These are phyloP conservation scores for Tetradesmus lagerheimii DNA, from an alignment of 139 green algal species.

Conservation along the genomic window DNA sequence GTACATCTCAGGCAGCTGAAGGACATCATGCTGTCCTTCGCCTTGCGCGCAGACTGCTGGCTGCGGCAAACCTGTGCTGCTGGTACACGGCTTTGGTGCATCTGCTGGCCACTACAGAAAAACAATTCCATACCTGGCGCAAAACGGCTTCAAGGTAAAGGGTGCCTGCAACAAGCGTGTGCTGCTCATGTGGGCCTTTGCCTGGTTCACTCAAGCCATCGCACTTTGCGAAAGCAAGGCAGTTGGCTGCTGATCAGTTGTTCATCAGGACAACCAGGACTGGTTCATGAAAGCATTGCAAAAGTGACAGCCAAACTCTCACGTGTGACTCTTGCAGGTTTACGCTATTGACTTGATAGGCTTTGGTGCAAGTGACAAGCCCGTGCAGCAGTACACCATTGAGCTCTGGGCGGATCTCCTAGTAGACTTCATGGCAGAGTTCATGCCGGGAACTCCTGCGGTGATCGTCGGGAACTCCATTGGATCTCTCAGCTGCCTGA, in stretches of 20 bases:
- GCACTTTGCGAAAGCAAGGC: background rate
- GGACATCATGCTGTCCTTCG: background rate
- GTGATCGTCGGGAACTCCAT: slow-evolving; percentile 91
- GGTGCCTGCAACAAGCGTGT: too few species aligned
- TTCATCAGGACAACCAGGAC: background rate
- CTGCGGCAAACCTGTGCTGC: slow-evolving; percentile 73
- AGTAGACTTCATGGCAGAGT: slow-evolving; percentile 80
- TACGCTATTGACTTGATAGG: slow-evolving; percentile 88
- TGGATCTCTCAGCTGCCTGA: slow-evolving; percentile 78
- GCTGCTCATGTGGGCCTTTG: background rate
- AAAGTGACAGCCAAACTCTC: background rate
- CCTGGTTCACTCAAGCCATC: background rate
- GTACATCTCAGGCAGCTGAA: too few species aligned
- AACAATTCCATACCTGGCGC: slow-evolving; percentile 68
- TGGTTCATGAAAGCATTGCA: background rate
- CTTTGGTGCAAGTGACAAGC: slow-evolving; percentile 80
- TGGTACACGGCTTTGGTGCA: slow-evolving; percentile 89
- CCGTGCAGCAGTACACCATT: slow-evolving; percentile 67
- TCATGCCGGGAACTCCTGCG: slow-evolving; percentile 60
- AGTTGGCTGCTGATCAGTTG: background rate
- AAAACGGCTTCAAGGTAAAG: slow-evolving; percentile 59
- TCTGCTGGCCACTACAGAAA: slow-evolving; percentile 73
- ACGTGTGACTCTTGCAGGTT: slow-evolving; percentile 63
- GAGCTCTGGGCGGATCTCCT: slow-evolving; percentile 71
- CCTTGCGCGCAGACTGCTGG: slow-evolving; percentile 53